Base-by-base conservation (phyloP, 1,139 yeast species). In the Wickerhamiella infanticola region DNA sequence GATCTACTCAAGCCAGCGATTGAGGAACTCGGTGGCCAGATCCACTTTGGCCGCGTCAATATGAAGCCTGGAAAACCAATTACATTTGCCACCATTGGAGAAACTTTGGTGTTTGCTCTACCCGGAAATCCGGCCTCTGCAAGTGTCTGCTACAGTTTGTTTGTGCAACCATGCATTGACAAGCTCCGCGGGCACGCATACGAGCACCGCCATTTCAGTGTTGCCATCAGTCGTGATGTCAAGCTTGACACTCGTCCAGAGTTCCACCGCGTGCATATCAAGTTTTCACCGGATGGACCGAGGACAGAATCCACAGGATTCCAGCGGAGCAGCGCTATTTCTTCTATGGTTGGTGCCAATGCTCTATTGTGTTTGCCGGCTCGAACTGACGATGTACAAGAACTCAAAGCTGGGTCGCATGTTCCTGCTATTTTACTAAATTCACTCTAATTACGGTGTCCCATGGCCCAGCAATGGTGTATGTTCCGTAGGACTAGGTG, bases 11-110 rank as follows among this genome's bases (percentile, higher is more conserved):
- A 72, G 48, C 75, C 76, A 0, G 61, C 67, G 0, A 66, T 72
- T 29, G 71, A 69, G 46, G 55, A 64, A 18, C 51, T 72, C n/a
- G 56, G 59, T 0, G 76, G 75, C 1, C 55, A 51, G 1, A 66
- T 72, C 26, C 74, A 70, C 50, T 72, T 72, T 53, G 77, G 77
- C 3, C 58, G 77, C 36, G 75, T 72, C 4, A 66, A 67, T 13
- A 72, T 72, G 75, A 72, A 72, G 50, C 77, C 77, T 1, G 77
- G 77, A 0, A 72, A 72, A 50, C 77, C 77, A 2, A 68, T 74
- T 2, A 72, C 77, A 0, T 72, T 71, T 59, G 76, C 75, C 1
- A 70, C 75, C 0, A 54, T 52, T 4, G 49, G 46, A 4, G 45
- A 48, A 18, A 50, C 51, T 33, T 55, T 61, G 6, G 61, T 72